phyloP scores from a whole-genome alignment of 352 stramenopile species.

The Pythium graminicola region DNA sequence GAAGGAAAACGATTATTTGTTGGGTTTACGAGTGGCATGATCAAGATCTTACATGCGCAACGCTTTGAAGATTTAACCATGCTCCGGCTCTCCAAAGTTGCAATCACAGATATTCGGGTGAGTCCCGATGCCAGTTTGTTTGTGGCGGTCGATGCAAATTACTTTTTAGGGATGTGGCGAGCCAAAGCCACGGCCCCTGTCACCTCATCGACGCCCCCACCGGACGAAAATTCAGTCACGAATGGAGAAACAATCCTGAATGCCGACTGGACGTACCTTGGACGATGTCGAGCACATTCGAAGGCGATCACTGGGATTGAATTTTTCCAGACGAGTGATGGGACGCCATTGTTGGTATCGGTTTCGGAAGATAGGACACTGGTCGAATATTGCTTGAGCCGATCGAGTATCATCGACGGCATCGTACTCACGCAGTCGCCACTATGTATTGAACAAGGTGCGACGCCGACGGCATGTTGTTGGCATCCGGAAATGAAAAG shows the following conservation, averaged over 20 bases:
- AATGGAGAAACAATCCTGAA: slow-evolving; percentile 3
- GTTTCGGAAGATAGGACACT: slow-evolving; percentile 82
- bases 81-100: slow-evolving; percentile 59
- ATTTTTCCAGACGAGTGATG: slow-evolving; percentile 73
- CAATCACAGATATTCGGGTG: slow-evolving; percentile 76
- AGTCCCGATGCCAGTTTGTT: slow-evolving; percentile 68
- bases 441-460: slow-evolving; percentile 78
- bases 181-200: slow-evolving; percentile 29
- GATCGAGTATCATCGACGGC: slow-evolving; percentile 80
- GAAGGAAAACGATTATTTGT: slow-evolving; percentile 77
- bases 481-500: slow-evolving; percentile 82
- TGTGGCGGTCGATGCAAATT: slow-evolving; percentile 64
- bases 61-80: slow-evolving; percentile 68
- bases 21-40: slow-evolving; percentile 78
- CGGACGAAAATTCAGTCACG: neutral
- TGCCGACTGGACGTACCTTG: slow-evolving; percentile 81
- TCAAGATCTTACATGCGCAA: slow-evolving; percentile 80
- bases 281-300: slow-evolving; percentile 65
- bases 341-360: slow-evolving; percentile 73
- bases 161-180: slow-evolving; percentile 76
- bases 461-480: slow-evolving; percentile 79
- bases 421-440: slow-evolving; percentile 71
- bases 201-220: slow-evolving; percentile 17
- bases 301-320: slow-evolving; percentile 84
- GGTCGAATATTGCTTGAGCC: slow-evolving; percentile 85